These are phyloP conservation scores for Phytophthora cactorum DNA, from an alignment of 352 stramenopile genomes.

Conservation along the genomic window DNA sequence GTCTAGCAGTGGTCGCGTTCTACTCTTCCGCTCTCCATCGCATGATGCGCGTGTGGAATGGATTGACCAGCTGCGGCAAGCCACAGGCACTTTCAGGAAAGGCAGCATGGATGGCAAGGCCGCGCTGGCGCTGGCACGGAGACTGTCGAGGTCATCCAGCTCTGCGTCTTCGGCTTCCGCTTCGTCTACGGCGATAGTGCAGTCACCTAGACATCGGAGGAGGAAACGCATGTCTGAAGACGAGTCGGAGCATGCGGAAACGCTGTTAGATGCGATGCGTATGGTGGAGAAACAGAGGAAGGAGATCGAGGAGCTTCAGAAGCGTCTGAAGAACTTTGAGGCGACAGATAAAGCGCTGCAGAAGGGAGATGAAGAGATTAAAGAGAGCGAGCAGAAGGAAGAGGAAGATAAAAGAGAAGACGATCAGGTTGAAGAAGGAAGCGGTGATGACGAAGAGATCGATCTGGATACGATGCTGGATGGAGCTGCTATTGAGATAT, in stretches of 20 bases:
- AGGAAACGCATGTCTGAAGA: constrained; percentile 31
- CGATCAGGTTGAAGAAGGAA: background rate
- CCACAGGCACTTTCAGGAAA: constrained; percentile 21
- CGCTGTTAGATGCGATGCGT: constrained; percentile 73
- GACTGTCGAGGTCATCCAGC: constrained; percentile 39
- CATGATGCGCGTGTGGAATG: constrained; percentile 54
- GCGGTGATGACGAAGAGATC: constrained; percentile 2
- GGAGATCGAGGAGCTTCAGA: constrained; percentile 70
- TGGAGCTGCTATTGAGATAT: constrained; percentile 29
- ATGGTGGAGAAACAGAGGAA: constrained; percentile 72
- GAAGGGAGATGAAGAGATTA: background rate
- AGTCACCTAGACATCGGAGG: constrained; percentile 27
- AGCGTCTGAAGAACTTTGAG: constrained; percentile 32
- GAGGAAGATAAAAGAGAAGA: background rate
- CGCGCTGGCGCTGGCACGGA: constrained; percentile 31
- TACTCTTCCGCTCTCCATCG: constrained; percentile 71
- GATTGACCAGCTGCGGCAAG: constrained; percentile 57
- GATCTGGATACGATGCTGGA: constrained; percentile 35
- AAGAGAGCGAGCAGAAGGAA: background rate
- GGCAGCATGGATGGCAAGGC: constrained; percentile 39
- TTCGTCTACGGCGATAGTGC: constrained; percentile 26
- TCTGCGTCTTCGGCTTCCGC: constrained; percentile 27
- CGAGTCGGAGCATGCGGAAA: constrained; percentile 54
- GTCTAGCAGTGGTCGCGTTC: constrained; percentile 53
- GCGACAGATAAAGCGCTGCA: background rate